These are phyloP conservation scores for Fraxinus platypoda DNA, from an alignment of 305 asterid species.

Conservation along the genomic window DNA sequence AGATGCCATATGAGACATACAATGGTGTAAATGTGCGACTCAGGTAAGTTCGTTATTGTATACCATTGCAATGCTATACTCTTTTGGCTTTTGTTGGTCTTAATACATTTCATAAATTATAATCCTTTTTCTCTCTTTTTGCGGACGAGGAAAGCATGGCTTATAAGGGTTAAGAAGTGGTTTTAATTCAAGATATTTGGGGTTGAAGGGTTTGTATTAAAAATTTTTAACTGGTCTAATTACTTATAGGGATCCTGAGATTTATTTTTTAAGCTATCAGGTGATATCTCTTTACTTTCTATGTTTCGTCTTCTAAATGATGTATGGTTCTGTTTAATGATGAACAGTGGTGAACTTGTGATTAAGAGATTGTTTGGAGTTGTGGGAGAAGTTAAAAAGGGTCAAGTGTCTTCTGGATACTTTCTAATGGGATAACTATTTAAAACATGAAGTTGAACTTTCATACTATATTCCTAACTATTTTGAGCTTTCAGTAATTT, in stretches of 20 bases:
- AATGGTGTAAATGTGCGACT: conserved; percentile 93
- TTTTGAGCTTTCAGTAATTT: not conserved
- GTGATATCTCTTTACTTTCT: not conserved
- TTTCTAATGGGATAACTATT: not conserved
- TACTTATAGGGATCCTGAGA: not conserved
- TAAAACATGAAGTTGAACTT: not conserved
- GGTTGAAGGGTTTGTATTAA: not conserved
- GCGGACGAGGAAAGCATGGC: conserved; percentile 1
- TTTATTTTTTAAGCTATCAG: not conserved
- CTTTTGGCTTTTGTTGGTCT: conserved; percentile 5
- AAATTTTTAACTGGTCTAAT: not conserved
- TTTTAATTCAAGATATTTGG: not conserved
- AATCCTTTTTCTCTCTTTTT: conserved; percentile 11
- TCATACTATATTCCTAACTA: not conserved
- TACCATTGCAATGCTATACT: not conserved
- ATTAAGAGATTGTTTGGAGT: conserved; percentile 1
- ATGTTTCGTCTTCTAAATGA: not conserved
- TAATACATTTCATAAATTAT: conserved; percentile 5
- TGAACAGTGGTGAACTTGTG: not conserved
- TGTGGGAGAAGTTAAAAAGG: not conserved
- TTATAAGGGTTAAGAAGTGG: not conserved
- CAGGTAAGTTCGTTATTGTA: conserved; percentile 47
- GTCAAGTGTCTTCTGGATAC: not conserved
- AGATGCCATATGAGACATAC: conserved; percentile 95
- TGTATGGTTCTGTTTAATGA: not conserved